Percentiles rank a stretch among this genome's conserved stretches.
Conservation (phyloP, 768 basidiomycete species). For the Boletus sp. region DNA sequence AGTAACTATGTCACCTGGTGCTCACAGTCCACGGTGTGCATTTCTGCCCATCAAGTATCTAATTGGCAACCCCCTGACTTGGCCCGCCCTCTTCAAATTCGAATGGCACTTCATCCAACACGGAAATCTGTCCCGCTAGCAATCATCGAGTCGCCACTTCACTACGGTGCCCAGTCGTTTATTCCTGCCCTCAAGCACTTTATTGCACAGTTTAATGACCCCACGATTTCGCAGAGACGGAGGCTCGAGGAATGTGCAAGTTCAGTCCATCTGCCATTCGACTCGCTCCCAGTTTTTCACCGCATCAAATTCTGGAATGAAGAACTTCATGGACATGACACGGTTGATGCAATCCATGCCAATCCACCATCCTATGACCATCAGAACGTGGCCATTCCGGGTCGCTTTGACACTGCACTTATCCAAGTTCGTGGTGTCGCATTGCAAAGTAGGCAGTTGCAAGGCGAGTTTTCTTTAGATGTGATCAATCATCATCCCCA, state of each 20-base stretch:
- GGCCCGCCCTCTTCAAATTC: background rate
- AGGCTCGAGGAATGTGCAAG: background rate
- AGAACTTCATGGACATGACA: background rate
- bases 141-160: background rate
- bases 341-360: background rate
- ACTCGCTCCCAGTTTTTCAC: background rate
- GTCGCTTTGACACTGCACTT: background rate
- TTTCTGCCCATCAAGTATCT: background rate
- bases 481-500: no score
- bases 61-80: background rate
- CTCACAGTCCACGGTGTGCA: accelerated
- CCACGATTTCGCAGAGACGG: background rate
- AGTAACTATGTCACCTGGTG: background rate
- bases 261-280: background rate
- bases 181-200: background rate
- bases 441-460: background rate
- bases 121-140: background rate
- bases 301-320: background rate
- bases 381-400: background rate
- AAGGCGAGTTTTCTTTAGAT: background rate
- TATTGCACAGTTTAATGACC: background rate
- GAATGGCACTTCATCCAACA: background rate
- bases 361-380: background rate
- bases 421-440: background rate
- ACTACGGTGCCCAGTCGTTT: background rate